Percentiles rank a stretch among this genome's conserved stretches.
phyloP scores from a whole-genome alignment of 164 flowering plant species.

The Paratinospora sagittata region DNA sequence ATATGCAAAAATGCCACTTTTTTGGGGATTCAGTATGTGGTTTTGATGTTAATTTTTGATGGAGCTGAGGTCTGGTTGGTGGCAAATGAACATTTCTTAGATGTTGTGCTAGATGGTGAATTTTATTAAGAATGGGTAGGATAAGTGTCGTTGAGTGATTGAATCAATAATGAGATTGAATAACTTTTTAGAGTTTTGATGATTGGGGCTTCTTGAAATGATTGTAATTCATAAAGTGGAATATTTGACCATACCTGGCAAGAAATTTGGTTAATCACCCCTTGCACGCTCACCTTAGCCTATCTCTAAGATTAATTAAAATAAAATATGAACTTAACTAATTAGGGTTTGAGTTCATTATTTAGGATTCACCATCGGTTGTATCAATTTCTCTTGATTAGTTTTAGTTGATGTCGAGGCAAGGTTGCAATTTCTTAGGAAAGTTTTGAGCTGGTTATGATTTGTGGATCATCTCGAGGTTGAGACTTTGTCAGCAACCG shows the following conservation, averaged over 20 bases:
- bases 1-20: not conserved
- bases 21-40: not conserved
- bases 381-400: no score
- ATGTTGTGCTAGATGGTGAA: not conserved
- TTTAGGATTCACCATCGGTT: no score
- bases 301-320: no score
- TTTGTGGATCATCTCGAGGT: not conserved
- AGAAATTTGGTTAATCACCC: no score
- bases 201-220: no score
- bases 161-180: not conserved
- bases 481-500: not conserved
- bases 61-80: not conserved
- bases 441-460: not conserved
- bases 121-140: not conserved
- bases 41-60: not conserved
- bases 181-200: no score
- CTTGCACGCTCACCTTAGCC: no score
- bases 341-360: no score
- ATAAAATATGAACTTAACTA: no score
- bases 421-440: not conserved
- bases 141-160: not conserved
- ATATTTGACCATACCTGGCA: no score
- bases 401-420: no score
- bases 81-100: not conserved
- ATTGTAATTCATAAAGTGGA: not conserved